Evolutionary conservation across 2,329 filamentous ascomycete species (phyloP).

Genomic region (Graphilbum ipis-grandicollis): DNA sequence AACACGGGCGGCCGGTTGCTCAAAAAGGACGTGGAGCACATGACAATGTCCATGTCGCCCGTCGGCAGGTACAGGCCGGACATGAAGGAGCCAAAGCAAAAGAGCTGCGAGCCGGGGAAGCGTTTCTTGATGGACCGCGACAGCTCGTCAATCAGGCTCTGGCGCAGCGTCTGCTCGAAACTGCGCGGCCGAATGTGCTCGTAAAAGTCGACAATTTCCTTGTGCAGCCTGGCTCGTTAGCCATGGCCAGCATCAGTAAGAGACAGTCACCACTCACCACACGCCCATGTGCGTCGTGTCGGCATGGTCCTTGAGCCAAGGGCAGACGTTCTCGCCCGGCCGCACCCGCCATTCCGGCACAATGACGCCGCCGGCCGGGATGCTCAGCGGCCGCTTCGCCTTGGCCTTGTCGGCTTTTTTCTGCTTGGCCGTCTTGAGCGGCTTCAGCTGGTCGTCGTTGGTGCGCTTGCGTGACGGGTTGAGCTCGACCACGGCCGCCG

Average conservation of each 20-base stretch:
- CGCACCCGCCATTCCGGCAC: slow-evolving; percentile 33
- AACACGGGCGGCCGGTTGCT: slow-evolving; percentile 29
- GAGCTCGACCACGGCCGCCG: slow-evolving; percentile 2
- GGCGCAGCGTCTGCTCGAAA: slow-evolving; percentile 62
- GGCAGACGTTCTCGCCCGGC: slow-evolving; percentile 26
- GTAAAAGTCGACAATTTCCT: slow-evolving; percentile 82
- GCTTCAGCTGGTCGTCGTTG: slow-evolving; percentile 47
- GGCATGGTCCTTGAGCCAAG: slow-evolving; percentile 49
- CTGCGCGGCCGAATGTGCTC: slow-evolving; percentile 60
- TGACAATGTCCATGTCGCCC: slow-evolving; percentile 87
- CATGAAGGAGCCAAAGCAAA: slow-evolving; percentile 85
- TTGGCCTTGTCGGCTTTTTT: slow-evolving; percentile 28
- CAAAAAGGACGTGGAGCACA: slow-evolving; percentile 45
- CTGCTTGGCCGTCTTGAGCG: slow-evolving; percentile 24
- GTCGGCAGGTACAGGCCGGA: slow-evolving; percentile 55
- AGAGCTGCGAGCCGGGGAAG: slow-evolving; percentile 45
- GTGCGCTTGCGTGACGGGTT: slow-evolving; percentile 52
- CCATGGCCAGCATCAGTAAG: too few relatives aligned
- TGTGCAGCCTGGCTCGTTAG: slow-evolving; percentile 61
- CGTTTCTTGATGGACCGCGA: slow-evolving; percentile 36
- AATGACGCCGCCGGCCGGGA: slow-evolving; percentile 30
- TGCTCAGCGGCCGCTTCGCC: slow-evolving; percentile 32
- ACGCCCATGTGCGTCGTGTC: slow-evolving; percentile 33
- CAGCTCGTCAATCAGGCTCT: slow-evolving; percentile 54
- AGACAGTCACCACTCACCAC: slow-evolving; percentile 32